phyloP scores from a whole-genome alignment of 2,329 filamentous ascomycete species.

The Apiospora pterosperma region DNA sequence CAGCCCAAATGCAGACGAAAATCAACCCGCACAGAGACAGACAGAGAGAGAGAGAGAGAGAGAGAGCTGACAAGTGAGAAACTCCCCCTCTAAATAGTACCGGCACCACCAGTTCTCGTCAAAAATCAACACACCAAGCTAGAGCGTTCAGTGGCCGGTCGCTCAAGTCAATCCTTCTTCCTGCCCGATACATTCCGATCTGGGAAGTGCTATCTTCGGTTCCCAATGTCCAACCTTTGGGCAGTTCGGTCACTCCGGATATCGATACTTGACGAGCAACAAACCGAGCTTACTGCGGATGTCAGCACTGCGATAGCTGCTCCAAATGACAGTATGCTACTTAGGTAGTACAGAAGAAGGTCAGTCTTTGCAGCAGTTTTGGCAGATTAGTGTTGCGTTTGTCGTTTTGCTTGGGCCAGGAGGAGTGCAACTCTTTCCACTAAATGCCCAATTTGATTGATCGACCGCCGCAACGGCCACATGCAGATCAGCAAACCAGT shows the following conservation, averaged over 20 bases:
- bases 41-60: neutral
- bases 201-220: neutral
- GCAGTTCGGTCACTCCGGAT: neutral
- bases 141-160: neutral
- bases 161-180: neutral
- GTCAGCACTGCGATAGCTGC: neutral
- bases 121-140: neutral
- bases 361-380: neutral
- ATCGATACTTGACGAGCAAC: neutral
- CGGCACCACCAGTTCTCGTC: neutral
- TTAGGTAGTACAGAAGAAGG: slow-evolving; percentile 3
- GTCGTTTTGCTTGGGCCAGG: neutral
- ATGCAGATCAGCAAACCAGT: neutral
- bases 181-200: neutral
- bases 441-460: slow-evolving; percentile 4
- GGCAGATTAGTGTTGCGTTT: neutral
- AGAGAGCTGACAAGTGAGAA: neutral
- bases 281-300: neutral
- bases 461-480: neutral
- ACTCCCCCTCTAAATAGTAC: neutral
- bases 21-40: neutral
- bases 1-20: neutral
- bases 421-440: neutral
- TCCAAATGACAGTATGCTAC: slow-evolving; percentile 1
- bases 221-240: neutral